A percentile compares a stretch with the other conserved stretches of the same genome.
phyloP scores from a whole-genome alignment of 306 rosid genomes.

The Citrullus mucosospermus region DNA sequence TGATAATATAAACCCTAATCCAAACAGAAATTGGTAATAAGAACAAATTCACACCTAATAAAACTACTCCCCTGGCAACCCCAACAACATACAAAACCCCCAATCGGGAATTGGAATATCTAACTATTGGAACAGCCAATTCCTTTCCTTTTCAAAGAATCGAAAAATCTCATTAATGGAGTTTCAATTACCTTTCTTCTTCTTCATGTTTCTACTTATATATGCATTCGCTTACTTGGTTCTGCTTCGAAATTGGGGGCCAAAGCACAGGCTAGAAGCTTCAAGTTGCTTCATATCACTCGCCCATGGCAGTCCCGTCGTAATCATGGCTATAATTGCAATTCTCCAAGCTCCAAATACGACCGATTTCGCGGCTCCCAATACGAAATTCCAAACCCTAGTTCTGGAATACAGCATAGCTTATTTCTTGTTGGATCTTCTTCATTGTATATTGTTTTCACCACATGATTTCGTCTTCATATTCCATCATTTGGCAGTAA shows the following conservation, averaged over 20 bases:
- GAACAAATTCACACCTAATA: background rate
- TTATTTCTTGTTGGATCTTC: constrained; percentile 33
- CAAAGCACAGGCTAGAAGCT: constrained; percentile 23
- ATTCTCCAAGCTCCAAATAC: background rate
- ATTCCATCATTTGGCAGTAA: constrained; percentile 32
- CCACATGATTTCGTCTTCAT: constrained; percentile 30
- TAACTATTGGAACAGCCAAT: too few relatives aligned
- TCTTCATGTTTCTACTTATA: constrained; percentile 18
- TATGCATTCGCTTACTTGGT: constrained; percentile 21
- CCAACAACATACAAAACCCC: too few relatives aligned
- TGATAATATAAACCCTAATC: background rate
- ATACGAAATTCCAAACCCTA: constrained; percentile 13
- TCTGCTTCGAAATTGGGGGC: constrained; percentile 24
- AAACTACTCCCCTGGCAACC: too few relatives aligned
- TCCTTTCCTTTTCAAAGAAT: too few relatives aligned
- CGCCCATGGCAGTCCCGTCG: constrained; percentile 32
- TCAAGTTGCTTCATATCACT: constrained; percentile 40
- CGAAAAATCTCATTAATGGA: constrained; percentile 14
- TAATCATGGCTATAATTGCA: constrained; percentile 21
- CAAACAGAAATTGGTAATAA: background rate
- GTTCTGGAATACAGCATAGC: constrained; percentile 32
- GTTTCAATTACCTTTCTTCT: constrained; percentile 17
- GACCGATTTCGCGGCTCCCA: constrained; percentile 22
- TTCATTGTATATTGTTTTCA: constrained; percentile 24
- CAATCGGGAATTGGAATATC: too few relatives aligned